Percentiles rank a stretch among this genome's conserved stretches.
Evolutionary conservation across 2,329 filamentous ascomycete genomes (phyloP).

Genomic region (Aspergillus uvarum): DNA sequence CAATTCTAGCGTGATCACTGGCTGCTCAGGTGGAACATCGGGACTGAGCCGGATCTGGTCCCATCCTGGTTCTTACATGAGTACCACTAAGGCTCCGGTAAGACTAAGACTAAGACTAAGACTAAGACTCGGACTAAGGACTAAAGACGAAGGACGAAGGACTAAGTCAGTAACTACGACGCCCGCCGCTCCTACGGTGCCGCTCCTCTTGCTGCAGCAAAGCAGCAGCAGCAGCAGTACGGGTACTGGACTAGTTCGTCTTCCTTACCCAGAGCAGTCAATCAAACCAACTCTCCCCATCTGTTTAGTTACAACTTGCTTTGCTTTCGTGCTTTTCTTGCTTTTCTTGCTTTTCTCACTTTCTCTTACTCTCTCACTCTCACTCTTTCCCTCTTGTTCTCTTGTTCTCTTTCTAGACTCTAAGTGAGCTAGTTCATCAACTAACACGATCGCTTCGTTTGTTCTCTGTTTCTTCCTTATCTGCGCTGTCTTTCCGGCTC

Average conservation of each 20-base stretch:
- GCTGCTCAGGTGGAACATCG: constrained; percentile 14
- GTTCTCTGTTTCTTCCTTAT: neutral
- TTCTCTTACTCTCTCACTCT: constrained; percentile 9
- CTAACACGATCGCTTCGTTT: neutral
- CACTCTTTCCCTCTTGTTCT: neutral
- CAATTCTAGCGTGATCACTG: constrained; percentile 18
- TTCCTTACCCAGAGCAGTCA: no score
- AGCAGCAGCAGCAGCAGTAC: neutral
- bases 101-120: no score
- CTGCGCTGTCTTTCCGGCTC: neutral
- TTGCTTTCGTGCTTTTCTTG: constrained; percentile 17
- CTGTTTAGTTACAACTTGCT: neutral
- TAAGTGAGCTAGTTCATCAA: neutral
- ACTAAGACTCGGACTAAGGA: no score
- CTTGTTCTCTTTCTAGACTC: neutral
- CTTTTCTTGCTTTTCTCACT: constrained; percentile 23
- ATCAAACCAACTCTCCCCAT: neutral
- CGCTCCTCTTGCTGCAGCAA: neutral
- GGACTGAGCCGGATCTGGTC: constrained; percentile 12
- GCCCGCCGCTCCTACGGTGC: neutral
- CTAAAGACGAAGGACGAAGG: no score
- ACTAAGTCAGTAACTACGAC: neutral
- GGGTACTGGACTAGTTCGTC: neutral
- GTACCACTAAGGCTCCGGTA: neutral
- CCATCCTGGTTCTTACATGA: constrained; percentile 6